Evolutionary conservation across 2,329 filamentous ascomycete species (phyloP), one percentile per base, ranked within the genome.

Genomic region (Trichoderma afroharzianum): DNA sequence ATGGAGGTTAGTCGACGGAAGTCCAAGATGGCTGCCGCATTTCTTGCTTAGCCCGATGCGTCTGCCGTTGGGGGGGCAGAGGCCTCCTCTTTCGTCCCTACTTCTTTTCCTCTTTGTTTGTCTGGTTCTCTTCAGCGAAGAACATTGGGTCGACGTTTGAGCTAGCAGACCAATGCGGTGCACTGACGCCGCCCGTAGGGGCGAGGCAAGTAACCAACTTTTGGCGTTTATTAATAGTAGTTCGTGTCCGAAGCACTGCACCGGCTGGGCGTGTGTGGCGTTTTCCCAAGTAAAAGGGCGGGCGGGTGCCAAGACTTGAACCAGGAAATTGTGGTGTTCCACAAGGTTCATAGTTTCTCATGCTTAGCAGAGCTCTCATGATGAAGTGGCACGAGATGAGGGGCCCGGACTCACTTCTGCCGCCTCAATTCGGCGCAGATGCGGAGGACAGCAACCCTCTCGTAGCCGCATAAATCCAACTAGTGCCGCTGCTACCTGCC

Each of bases 371-470:
- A 50, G 28, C 57, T 68, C 55, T 68, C 57, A 28, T 68, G 57
- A 61, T 68, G 53, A 68, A 59, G 66, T 68, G 66, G 66, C 66
- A 61, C 66, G 66, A 68, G 66, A 68, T 61, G 66, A 61, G 64
- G 64, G 66, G 33, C 64, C 33, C 57, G 21, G 57, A 26, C n/a
- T 67, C 57, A 61, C 28, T 32, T 61, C 28, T 28, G 26, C 53
- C 66, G 28, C 63, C 57, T 68, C 66, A 50, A 50, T 68, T 43
- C 59, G 39, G 66, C 30, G 36, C 39, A 68, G 28, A 61, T 36
- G 39, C 28, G 66, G 66, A 68, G 57, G 66, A 68, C 24, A 61
- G 39, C 57, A 53, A 50, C 47, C 47, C 47, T 50, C 47, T 39
- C 66, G 30, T 61, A 68, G 64, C 66, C 55, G 66, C 66, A 68